phyloP scores from a whole-genome alignment of 2,329 filamentous ascomycete species.

The Xylariaceae sp. region DNA sequence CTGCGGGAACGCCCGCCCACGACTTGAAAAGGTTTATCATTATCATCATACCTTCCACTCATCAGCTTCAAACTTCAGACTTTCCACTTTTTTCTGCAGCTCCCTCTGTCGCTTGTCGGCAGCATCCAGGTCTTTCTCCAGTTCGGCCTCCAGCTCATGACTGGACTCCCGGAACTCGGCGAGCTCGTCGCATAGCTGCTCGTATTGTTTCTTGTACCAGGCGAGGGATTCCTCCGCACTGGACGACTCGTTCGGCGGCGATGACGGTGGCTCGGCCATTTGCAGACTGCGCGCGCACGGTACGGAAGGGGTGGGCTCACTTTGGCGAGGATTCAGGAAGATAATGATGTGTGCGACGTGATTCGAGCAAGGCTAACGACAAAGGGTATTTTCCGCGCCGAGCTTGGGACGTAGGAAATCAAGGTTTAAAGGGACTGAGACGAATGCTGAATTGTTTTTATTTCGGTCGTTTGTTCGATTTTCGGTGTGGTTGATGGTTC shows the following conservation, averaged over 20 bases:
- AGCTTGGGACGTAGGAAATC: no score
- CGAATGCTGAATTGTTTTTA: no score
- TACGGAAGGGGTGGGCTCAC: no score
- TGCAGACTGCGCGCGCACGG: no score
- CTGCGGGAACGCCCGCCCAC: no score
- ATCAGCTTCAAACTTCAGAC: slow-evolving; percentile 80
- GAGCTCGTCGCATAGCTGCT: slow-evolving; percentile 83
- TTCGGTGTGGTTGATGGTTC: no score
- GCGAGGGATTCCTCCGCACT: slow-evolving; percentile 69
- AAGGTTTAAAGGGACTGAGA: no score
- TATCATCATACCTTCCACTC: slow-evolving; percentile 97
- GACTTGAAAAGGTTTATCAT: not conserved
- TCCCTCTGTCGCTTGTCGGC: slow-evolving; percentile 88
- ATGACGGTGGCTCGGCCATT: slow-evolving; percentile 43
- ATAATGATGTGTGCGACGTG: no score
- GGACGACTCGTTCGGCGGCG: slow-evolving; percentile 51
- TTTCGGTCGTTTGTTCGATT: no score
- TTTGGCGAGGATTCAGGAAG: no score
- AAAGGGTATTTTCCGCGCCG: no score
- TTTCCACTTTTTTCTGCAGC: slow-evolving; percentile 82
- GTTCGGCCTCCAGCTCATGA: slow-evolving; percentile 85
- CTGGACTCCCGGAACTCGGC: slow-evolving; percentile 92
- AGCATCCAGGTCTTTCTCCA: slow-evolving; percentile 93
- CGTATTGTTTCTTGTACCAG: slow-evolving; percentile 96
- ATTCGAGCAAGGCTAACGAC: no score